These are phyloP conservation scores for Wickerhamomyces subpelliculosus DNA, from an alignment of 805 yeast species.

Conservation along the genomic window DNA sequence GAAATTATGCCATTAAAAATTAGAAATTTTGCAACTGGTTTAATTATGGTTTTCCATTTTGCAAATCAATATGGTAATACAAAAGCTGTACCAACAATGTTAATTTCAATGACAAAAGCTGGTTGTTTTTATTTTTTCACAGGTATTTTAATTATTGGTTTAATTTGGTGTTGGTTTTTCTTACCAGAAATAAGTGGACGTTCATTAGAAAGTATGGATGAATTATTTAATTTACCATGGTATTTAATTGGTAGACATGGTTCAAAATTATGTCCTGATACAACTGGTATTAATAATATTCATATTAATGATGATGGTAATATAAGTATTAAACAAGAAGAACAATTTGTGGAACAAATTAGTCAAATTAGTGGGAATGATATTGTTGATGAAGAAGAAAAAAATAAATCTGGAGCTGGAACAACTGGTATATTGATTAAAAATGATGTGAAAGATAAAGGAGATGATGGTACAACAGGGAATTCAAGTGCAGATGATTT, in stretches of 20 bases:
- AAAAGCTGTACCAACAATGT: conserved; percentile 47
- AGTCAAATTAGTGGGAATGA: too few relatives aligned
- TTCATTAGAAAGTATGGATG: conserved; percentile 33
- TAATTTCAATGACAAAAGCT: conserved; percentile 34
- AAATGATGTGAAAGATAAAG: too few relatives aligned
- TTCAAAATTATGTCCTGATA: conserved; percentile 44
- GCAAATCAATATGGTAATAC: conserved; percentile 52
- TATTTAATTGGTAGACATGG: conserved; percentile 50
- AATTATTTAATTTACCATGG: conserved; percentile 42
- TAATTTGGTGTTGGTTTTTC: conserved; percentile 31
- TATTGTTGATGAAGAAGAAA: background rate
- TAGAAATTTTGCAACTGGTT: conserved; percentile 42
- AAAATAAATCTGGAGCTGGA: background rate
- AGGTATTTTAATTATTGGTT: conserved; percentile 33
- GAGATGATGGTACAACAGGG: too few relatives aligned
- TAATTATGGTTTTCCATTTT: conserved; percentile 50
- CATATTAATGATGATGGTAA: conserved; percentile 11
- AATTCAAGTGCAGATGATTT: background rate
- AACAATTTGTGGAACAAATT: conserved; percentile 13
- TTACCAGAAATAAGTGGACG: conserved; percentile 33
- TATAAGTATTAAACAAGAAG: conserved; percentile 10
- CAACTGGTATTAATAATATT: conserved; percentile 29
- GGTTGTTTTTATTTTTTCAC: conserved; percentile 49
- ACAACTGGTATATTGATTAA: background rate
- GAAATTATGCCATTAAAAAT: conserved; percentile 48